These are phyloP conservation scores for Septoria linicola DNA, from an alignment of 2,329 filamentous ascomycete genomes.

Conservation along the genomic window DNA sequence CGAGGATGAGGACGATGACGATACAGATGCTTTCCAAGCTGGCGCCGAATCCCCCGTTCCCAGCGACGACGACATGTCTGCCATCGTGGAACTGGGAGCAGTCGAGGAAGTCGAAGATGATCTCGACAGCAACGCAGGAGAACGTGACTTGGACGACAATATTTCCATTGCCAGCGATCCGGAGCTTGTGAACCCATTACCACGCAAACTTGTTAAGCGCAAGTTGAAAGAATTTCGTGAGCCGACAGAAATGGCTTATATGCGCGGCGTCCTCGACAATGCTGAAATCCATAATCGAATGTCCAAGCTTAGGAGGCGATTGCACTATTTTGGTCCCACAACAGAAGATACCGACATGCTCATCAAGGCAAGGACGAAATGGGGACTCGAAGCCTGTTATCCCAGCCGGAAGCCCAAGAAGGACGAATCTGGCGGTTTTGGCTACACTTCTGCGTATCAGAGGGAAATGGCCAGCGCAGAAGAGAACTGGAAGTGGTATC, in stretches of 20 bases:
- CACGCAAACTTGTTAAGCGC: background rate
- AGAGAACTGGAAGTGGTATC: constrained; percentile 56
- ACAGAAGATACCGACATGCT: constrained; percentile 51
- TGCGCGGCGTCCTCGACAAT: constrained; percentile 31
- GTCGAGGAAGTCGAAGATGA: constrained; percentile 34
- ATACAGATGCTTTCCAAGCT: constrained; percentile 39
- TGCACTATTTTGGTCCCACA: constrained; percentile 53
- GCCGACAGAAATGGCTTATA: constrained; percentile 20
- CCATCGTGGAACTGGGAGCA: constrained; percentile 32
- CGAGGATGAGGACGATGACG: constrained; percentile 19
- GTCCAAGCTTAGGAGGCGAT: constrained; percentile 47
- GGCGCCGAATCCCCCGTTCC: constrained; percentile 24
- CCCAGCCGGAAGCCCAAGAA: constrained; percentile 46
- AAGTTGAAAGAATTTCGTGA: constrained; percentile 1
- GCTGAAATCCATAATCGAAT: constrained; percentile 26
- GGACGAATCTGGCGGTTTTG: constrained; percentile 41
- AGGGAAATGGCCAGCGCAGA: constrained; percentile 47
- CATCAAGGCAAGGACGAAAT: constrained; percentile 51
- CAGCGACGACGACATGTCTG: constrained; percentile 37
- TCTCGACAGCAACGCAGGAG: constrained; percentile 38
- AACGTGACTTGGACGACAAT: constrained; percentile 39
- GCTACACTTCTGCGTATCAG: constrained; percentile 47
- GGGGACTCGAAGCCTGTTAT: constrained; percentile 53
- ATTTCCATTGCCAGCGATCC: constrained; percentile 29
- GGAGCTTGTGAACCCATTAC: background rate